These are phyloP conservation scores for Pyrenochaeta sp. DNA, from an alignment of 2,329 filamentous ascomycete species.

Conservation along the genomic window DNA sequence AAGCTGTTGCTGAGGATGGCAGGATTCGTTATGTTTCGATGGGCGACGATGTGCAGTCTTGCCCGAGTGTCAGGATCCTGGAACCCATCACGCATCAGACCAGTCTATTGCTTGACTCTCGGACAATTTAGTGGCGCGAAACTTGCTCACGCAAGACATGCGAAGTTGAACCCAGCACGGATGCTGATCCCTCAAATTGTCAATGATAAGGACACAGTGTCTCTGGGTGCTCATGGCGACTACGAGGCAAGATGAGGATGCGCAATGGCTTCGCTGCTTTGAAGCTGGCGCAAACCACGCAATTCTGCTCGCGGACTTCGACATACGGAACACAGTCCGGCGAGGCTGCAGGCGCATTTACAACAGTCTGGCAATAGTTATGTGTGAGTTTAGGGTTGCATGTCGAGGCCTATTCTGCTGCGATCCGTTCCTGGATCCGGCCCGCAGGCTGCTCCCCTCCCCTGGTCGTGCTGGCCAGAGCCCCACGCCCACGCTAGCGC, in stretches of 20 bases:
- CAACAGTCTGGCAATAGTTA: too few relatives aligned
- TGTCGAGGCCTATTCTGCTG: too few relatives aligned
- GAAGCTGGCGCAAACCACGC: neutral
- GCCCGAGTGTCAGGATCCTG: too few relatives aligned
- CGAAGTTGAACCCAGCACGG: neutral
- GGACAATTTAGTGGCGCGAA: conserved; percentile 37
- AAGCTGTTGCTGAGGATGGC: too few relatives aligned
- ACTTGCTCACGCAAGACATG: conserved; percentile 38
- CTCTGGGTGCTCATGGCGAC: neutral
- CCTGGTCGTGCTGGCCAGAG: conserved; percentile 9
- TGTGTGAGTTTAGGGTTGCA: too few relatives aligned
- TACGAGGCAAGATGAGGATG: neutral
- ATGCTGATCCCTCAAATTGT: neutral
- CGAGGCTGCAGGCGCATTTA: neutral
- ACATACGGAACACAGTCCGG: neutral
- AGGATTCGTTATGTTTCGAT: too few relatives aligned
- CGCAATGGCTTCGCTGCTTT: neutral
- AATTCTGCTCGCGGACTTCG: neutral
- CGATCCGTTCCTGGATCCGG: conserved; percentile 11
- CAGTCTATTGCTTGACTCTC: conserved; percentile 23
- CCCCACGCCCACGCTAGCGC: conserved; percentile 11
- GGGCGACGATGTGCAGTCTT: too few relatives aligned
- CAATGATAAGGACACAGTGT: conserved; percentile 16
- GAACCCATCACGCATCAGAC: conserved; percentile 37
- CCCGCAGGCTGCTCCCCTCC: too few relatives aligned